phyloP scores from a whole-genome alignment of 345 rosid genomes.

The Psidium guajava region DNA sequence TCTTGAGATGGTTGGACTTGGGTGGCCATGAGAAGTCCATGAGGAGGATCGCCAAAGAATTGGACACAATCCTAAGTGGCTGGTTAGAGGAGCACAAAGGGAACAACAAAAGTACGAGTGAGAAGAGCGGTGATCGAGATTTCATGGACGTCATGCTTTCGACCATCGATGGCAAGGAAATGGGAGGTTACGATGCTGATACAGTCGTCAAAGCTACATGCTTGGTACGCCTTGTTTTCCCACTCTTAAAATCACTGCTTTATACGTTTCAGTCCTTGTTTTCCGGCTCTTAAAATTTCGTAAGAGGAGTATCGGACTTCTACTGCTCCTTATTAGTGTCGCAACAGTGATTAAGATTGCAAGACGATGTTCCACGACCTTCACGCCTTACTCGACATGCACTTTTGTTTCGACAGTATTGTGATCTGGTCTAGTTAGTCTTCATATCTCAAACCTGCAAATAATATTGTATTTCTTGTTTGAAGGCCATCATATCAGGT shows the following conservation, averaged over 20 bases:
- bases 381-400: too few species aligned
- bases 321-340: background rate
- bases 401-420: too few species aligned
- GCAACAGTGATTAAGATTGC: background rate
- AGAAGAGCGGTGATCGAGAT: background rate
- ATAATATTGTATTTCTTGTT: background rate
- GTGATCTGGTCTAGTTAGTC: too few species aligned
- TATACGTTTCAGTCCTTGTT: too few species aligned
- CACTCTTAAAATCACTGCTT: background rate
- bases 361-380: background rate
- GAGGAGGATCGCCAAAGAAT: slow-evolving; percentile 1
- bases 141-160: slow-evolving; percentile 12
- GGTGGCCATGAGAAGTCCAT: slow-evolving; percentile 21
- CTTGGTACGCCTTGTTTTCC: background rate
- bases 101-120: background rate
- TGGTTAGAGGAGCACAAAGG: slow-evolving; percentile 14
- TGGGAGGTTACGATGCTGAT: background rate
- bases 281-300: background rate
- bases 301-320: background rate
- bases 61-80: slow-evolving; percentile 1
- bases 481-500: slow-evolving; percentile 3
- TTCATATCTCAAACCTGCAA: too few species aligned
- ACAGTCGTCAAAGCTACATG: background rate
- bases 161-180: background rate
- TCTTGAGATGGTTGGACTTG: slow-evolving; percentile 16